phyloP scores from a whole-genome alignment of 2,329 filamentous ascomycete species.

The Ceratocystis lukuohia region DNA sequence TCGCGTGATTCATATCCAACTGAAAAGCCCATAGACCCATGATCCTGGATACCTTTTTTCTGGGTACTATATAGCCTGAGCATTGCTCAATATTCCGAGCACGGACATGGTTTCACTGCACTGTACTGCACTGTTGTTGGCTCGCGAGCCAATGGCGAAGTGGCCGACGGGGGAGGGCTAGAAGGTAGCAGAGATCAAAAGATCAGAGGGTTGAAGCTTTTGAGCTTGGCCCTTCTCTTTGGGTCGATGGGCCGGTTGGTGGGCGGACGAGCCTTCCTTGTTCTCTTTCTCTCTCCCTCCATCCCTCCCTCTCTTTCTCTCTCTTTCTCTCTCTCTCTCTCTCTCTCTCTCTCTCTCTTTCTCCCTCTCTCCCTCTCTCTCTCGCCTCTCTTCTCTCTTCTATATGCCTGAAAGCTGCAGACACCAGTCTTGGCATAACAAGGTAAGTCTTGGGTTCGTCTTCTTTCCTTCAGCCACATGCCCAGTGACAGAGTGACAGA shows the following conservation, averaged over 20 bases:
- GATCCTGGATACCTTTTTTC: background rate
- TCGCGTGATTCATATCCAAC: background rate
- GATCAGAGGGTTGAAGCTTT: background rate
- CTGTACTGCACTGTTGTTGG: slow-evolving; percentile 6
- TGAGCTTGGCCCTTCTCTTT: background rate
- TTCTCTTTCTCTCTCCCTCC: too few species aligned
- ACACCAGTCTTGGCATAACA: background rate
- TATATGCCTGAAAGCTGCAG: background rate
- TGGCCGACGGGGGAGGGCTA: background rate
- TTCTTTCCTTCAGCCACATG: background rate
- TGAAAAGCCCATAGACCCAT: background rate
- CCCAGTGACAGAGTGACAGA: background rate
- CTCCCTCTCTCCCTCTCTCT: too few species aligned
- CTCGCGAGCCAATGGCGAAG: background rate
- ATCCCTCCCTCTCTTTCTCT: too few species aligned
- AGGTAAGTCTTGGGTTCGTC: background rate
- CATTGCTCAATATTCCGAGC: background rate
- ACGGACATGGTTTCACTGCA: slow-evolving; percentile 7
- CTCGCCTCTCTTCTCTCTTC: background rate
- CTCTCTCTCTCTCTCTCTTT: too few species aligned
- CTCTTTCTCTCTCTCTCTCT: too few species aligned
- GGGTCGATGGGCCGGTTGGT: background rate
- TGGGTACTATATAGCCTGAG: background rate
- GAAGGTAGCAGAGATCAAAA: background rate
- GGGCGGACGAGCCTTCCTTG: background rate